Evolutionary conservation across 2,329 filamentous ascomycete species (phyloP), one percentile per base, ranked within the genome.

Genomic region (Bertia moriformis): DNA sequence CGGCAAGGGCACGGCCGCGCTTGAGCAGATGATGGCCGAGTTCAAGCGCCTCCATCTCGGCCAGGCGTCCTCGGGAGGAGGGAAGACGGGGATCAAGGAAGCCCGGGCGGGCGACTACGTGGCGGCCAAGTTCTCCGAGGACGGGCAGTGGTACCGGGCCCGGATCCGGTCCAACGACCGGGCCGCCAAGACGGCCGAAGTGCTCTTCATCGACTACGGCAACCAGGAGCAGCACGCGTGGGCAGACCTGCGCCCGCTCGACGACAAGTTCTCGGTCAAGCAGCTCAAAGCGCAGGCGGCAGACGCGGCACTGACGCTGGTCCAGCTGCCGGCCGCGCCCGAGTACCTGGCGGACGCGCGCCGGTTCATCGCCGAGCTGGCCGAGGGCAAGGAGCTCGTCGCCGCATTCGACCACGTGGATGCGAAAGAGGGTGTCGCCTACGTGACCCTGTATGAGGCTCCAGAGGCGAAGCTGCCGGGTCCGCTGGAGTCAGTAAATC

Each of bases 181-280:
- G 44, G 73, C 88, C 5, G 80, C 79, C 51, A 86, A 91, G 70
- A 77, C 83, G 49, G 81, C 87, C 18, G 91, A 98, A 59, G 81
- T 98, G 18, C 65, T 93, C 36, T 98, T 94, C 61, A 76, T 98
- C 45, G 91, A 98, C 65, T 98, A 93, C 59, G 91, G 91, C 51
- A 98, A 98, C 69, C 81, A 75, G 41, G 91, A 98, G 62, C 81
- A 78, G 53, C 69, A 93, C 41, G 74, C 88, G 0, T 98, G 89
- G 87, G 72, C 77, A 18, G 71, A 74, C 47, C 75, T 98, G 35
- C 83, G 91, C 19, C 69, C 86, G n/a, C 72, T 98, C 38, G 73
- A 78, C 38, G 77, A 85, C 53, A 80, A 88, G 51, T 98, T 96
- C 66, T 74, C 75, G 30, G 65, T 73, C 3, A 75, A 86, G 57